A percentile compares a stretch with the other conserved stretches of the same genome.
Evolutionary conservation across 805 yeast genomes (phyloP).

Genomic region (Cyberlindnera nakhonratchasimensis): DNA sequence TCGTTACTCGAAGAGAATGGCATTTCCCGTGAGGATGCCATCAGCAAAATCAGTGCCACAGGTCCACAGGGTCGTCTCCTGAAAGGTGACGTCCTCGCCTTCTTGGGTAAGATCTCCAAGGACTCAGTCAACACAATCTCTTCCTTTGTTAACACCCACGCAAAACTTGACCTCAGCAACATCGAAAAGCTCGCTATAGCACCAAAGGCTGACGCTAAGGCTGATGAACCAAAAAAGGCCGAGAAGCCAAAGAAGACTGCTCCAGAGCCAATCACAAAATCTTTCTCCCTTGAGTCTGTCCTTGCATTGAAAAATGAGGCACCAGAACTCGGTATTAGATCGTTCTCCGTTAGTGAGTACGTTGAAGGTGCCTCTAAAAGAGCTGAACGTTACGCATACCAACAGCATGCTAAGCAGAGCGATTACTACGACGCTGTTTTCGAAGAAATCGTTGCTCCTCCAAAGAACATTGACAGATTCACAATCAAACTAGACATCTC

Average conservation of each 20-base stretch:
- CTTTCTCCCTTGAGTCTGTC: constrained; percentile 32
- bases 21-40: constrained; percentile 68
- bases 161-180: constrained; percentile 69
- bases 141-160: constrained; percentile 49
- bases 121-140: constrained; percentile 53
- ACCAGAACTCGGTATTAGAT: constrained; percentile 24
- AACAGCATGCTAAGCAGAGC: constrained; percentile 35
- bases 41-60: constrained; percentile 68
- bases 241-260: constrained; percentile 21
- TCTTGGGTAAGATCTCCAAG: constrained; percentile 65
- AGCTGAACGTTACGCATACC: constrained; percentile 45
- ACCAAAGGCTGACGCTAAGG: constrained; percentile 25
- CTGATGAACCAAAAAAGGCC: constrained; percentile 18
- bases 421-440: constrained; percentile 56
- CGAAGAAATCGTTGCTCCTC: constrained; percentile 53
- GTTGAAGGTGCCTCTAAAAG: constrained; percentile 43
- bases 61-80: constrained; percentile 88
- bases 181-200: constrained; percentile 39
- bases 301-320: constrained; percentile 27
- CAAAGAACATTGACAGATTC: constrained; percentile 43
- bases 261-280: constrained; percentile 34
- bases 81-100: constrained; percentile 89
- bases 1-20: constrained; percentile 55
- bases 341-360: constrained; percentile 27
- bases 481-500: constrained; percentile 32